Percentiles rank a stretch among this genome's conserved stretches.
These are phyloP conservation scores for Drechslerella stenobrocha DNA, from an alignment of 2,329 filamentous ascomycete genomes.

Conservation along the genomic window DNA sequence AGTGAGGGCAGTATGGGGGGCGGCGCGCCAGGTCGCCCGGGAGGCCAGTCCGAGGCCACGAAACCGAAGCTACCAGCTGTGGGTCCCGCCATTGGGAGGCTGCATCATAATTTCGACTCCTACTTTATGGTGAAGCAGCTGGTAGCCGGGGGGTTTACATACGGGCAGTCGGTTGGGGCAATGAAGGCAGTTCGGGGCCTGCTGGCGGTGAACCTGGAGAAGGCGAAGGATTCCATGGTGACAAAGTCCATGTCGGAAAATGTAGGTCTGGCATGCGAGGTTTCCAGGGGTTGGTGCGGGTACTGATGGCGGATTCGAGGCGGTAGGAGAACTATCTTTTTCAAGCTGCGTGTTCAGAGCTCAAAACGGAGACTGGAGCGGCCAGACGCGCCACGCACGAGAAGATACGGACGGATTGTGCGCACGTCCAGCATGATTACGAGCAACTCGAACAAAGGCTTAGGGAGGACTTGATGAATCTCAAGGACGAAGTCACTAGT, in stretches of 20 bases:
- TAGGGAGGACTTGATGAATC: conserved; percentile 75
- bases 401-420: conserved; percentile 77
- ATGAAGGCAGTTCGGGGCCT: conserved; percentile 90
- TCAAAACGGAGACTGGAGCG: conserved; percentile 82
- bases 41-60: conserved; percentile 2
- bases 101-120: conserved; percentile 89
- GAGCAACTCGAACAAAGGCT: conserved; percentile 85
- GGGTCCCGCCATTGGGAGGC: conserved; percentile 51
- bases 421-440: conserved; percentile 88
- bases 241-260: conserved; percentile 94
- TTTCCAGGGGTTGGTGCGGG: neutral
- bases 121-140: conserved; percentile 85
- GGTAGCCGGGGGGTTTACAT: conserved; percentile 69
- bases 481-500: conserved; percentile 90
- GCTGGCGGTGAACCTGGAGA: conserved; percentile 75
- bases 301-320: neutral
- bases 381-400: conserved; percentile 76
- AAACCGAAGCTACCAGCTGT: conserved; percentile 13
- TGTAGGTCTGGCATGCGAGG: conserved; percentile 53
- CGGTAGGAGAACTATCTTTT: conserved; percentile 84
- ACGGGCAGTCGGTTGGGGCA: conserved; percentile 74
- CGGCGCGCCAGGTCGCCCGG: conserved; percentile 7
- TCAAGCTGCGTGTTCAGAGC: conserved; percentile 86
- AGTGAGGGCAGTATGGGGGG: neutral
- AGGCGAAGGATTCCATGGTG: conserved; percentile 77